A percentile compares a stretch with the other conserved stretches of the same genome.
Conservation (phyloP, 352 stramenopile genomes). For the Phytophthora tentaculata region DNA sequence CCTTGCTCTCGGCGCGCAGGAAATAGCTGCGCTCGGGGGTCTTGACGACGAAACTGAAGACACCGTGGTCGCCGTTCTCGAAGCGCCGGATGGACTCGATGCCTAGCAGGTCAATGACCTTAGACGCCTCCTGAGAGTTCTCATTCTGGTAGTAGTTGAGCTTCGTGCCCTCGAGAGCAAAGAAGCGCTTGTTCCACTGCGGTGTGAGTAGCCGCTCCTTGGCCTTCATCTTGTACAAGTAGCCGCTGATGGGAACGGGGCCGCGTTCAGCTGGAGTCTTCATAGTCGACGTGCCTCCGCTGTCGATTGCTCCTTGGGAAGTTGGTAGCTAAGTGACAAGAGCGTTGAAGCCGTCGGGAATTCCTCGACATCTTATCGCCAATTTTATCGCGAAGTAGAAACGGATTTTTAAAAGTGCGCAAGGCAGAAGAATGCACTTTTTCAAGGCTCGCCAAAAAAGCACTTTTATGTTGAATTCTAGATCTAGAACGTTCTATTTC, state of each 20-base stretch:
- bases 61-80: slow-evolving; percentile 82
- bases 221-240: slow-evolving; percentile 87
- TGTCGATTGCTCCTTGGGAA: not conserved
- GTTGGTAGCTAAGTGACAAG: slow-evolving; percentile 17
- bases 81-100: slow-evolving; percentile 86
- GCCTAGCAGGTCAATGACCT: slow-evolving; percentile 71
- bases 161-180: slow-evolving; percentile 72
- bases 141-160: slow-evolving; percentile 87
- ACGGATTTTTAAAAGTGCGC: no score
- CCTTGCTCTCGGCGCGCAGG: slow-evolving; percentile 78
- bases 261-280: slow-evolving; percentile 60
- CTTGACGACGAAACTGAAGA: slow-evolving; percentile 85
- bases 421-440: no score
- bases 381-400: no score
- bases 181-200: slow-evolving; percentile 86
- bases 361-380: slow-evolving; percentile 24
- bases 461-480: no score
- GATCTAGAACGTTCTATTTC: slow-evolving; percentile 24
- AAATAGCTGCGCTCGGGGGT: slow-evolving; percentile 81
- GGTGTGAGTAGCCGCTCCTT: slow-evolving; percentile 71
- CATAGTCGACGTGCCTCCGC: slow-evolving; percentile 40
- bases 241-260: slow-evolving; percentile 79
- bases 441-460: no score
- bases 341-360: not conserved
- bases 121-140: slow-evolving; percentile 61